Evolutionary conservation across 305 asterid genomes (phyloP).

Genomic region (Fraxinus sp.): DNA sequence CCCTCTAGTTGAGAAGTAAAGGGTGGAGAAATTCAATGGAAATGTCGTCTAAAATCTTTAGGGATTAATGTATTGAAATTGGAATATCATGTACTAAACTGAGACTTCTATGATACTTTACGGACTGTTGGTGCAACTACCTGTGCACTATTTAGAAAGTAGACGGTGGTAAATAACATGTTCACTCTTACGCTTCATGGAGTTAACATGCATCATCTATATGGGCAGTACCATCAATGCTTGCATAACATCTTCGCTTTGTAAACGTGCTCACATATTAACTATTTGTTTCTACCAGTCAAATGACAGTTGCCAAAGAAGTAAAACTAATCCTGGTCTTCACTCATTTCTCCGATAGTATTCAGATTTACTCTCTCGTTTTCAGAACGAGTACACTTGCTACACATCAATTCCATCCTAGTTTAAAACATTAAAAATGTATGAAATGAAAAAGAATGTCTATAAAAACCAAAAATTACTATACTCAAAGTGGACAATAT

Average conservation of each 20-base stretch:
- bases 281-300: not conserved
- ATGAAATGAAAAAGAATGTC: not conserved
- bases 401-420: not conserved
- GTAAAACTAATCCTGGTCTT: not conserved
- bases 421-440: not conserved
- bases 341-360: not conserved
- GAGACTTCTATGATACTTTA: not conserved
- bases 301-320: not conserved
- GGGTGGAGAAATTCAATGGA: not conserved
- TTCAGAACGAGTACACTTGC: not conserved
- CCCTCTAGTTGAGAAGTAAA: not conserved
- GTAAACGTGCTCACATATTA: not conserved
- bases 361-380: not conserved
- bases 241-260: not conserved
- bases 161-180: not conserved
- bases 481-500: not conserved
- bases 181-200: not conserved
- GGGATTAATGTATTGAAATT: not conserved
- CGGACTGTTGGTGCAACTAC: not conserved
- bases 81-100: not conserved
- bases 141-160: not conserved
- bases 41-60: not conserved
- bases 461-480: not conserved
- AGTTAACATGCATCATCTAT: not conserved
- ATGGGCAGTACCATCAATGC: not conserved